Percentiles rank a stretch among this genome's conserved stretches.
Conservation (phyloP, 805 yeast genomes). For the Zygosaccharomyces pseudorouxii region DNA sequence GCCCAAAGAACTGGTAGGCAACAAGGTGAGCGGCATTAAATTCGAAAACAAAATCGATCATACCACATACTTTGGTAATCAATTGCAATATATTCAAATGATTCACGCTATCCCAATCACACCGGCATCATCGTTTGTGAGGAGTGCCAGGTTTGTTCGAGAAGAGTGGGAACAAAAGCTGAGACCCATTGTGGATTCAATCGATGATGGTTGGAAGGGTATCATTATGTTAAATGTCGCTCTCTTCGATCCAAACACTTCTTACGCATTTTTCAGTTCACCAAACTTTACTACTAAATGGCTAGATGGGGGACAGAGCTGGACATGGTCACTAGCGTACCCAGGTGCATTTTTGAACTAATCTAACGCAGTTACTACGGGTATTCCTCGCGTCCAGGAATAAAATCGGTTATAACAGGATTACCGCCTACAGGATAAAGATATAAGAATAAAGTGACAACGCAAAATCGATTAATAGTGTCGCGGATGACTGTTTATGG, state of each 20-base stretch:
- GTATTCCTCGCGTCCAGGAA: not conserved
- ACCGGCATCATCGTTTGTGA: slow-evolving; percentile 57
- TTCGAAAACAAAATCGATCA: slow-evolving; percentile 72
- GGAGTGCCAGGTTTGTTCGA: slow-evolving; percentile 49
- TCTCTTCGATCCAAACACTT: slow-evolving; percentile 56
- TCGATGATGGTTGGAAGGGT: slow-evolving; percentile 70
- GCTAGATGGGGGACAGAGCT: slow-evolving; percentile 80
- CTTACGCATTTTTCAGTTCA: slow-evolving; percentile 59
- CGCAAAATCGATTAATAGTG: too few species aligned
- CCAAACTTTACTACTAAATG: slow-evolving; percentile 47
- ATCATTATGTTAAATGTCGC: slow-evolving; percentile 71
- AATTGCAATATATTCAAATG: slow-evolving; percentile 71
- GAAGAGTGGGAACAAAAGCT: slow-evolving; percentile 62
- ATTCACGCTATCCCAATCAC: slow-evolving; percentile 75
- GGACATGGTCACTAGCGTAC: slow-evolving; percentile 81
- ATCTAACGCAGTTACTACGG: not conserved
- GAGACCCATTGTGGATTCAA: slow-evolving; percentile 40
- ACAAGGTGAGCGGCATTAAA: slow-evolving; percentile 68
- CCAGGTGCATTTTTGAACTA: slow-evolving; percentile 40
- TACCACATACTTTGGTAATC: slow-evolving; percentile 70
- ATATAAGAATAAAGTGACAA: too few species aligned
- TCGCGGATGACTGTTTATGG: too few species aligned
- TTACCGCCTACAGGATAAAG: not conserved
- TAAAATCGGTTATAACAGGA: not conserved
- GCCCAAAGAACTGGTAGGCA: slow-evolving; percentile 51